A percentile compares a stretch with the other conserved stretches of the same genome.
Conservation (phyloP, 352 stramenopile genomes). For the Blastocystis sp. region DNA sequence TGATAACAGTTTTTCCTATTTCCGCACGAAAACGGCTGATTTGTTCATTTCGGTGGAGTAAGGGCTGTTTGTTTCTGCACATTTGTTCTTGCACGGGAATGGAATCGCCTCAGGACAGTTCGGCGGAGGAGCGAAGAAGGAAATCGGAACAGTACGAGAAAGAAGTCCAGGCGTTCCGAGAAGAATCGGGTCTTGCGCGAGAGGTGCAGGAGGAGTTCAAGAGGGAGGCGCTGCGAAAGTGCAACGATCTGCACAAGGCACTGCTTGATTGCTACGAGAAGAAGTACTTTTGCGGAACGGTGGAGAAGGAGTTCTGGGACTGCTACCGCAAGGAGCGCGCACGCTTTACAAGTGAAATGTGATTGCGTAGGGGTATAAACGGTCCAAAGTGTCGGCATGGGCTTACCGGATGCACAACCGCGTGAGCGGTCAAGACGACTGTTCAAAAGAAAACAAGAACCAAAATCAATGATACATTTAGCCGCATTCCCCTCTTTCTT, state of each 20-base stretch:
- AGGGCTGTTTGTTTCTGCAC: slow-evolving; percentile 10
- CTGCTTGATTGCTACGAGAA: slow-evolving; percentile 62
- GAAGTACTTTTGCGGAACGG: slow-evolving; percentile 64
- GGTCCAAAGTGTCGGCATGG: slow-evolving; percentile 24
- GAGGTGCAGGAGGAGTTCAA: slow-evolving; percentile 65
- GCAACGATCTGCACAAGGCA: slow-evolving; percentile 43
- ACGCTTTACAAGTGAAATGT: neutral
- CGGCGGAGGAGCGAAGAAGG: neutral
- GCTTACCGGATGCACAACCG: slow-evolving; percentile 34
- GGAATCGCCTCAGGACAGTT: slow-evolving; percentile 2
- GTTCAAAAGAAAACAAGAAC: neutral
- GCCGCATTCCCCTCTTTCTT: slow-evolving; percentile 9
- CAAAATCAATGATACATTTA: slow-evolving; percentile 37
- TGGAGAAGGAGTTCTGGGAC: slow-evolving; percentile 68
- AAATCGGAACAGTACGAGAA: slow-evolving; percentile 32
- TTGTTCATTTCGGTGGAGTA: slow-evolving; percentile 1
- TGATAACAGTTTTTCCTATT: slow-evolving; percentile 67
- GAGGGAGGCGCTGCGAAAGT: slow-evolving; percentile 51
- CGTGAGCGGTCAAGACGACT: slow-evolving; percentile 33
- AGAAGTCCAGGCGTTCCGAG: slow-evolving; percentile 33
- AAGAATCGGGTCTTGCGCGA: slow-evolving; percentile 18
- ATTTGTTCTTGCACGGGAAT: neutral
- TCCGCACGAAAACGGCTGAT: slow-evolving; percentile 41
- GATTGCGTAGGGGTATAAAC: slow-evolving; percentile 46
- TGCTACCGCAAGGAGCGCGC: slow-evolving; percentile 57